A percentile compares a stretch with the other conserved stretches of the same genome.
phyloP scores from a whole-genome alignment of 176 grass and related monocot species.

The Rhynchospora pubera region DNA sequence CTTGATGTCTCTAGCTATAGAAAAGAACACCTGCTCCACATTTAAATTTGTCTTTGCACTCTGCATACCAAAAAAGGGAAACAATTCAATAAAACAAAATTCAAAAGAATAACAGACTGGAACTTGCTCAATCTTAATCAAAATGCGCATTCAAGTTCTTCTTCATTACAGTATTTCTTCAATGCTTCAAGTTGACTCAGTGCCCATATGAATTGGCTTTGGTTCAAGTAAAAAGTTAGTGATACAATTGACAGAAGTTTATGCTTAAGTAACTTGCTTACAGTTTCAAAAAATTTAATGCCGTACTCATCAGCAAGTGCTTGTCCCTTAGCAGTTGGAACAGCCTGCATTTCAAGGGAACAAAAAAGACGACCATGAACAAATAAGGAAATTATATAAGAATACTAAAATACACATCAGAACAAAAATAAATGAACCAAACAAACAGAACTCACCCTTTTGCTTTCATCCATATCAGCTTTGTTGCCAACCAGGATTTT shows the following conservation, averaged over 20 bases:
- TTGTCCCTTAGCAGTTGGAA: constrained; percentile 91
- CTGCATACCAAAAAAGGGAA: constrained; percentile 24
- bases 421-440: constrained; percentile 11
- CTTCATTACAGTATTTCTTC: background rate
- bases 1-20: constrained; percentile 87
- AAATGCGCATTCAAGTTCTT: background rate
- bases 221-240: background rate
- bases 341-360: constrained; percentile 50
- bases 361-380: background rate
- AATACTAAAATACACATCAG: background rate
- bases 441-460: constrained; percentile 46
- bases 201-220: background rate
- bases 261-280: constrained; percentile 33
- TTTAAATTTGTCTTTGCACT: constrained; percentile 96
- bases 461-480: constrained; percentile 98
- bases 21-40: constrained; percentile 96
- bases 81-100: background rate
- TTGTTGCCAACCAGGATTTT: constrained; percentile 97
- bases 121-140: background rate
- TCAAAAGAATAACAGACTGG: background rate
- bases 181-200: background rate
- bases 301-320: constrained; percentile 93
- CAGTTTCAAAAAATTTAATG: constrained; percentile 98
- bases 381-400: constrained; percentile 7
- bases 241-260: background rate